Evolutionary conservation across 192 early-diverging fungal genomes (phyloP), one percentile per base, ranked within the genome.

Genomic region (Neocallimastix lanati): DNA sequence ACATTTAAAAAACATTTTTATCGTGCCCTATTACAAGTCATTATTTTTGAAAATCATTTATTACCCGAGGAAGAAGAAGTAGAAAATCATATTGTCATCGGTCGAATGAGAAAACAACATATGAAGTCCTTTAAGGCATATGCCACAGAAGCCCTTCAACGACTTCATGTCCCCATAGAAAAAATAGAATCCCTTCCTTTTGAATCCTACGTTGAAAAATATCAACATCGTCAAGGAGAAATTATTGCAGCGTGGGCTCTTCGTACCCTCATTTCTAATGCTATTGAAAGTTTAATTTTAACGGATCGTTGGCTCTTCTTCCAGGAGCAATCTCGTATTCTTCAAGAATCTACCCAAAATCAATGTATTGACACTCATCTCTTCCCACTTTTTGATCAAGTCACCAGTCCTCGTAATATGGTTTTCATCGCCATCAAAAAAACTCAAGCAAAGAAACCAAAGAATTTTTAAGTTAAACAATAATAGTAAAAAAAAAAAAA

Each of bases 221-320:
- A 86, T 13, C 83, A 83, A 13, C 83, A 83, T 28, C 78, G 83
- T 28, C 37, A 77, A n/a, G 77, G 80, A 21, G 82, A 91, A 80
- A 88, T 97, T 79, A 91, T 93, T 4, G 87, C 91, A 18, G 88
- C 92, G 28, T 97, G 95, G 94, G 93, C 94, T 37, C 83, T 97
- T 38, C 83, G 92, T 38, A 88, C 92, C 1, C 82, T 97, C 83
- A 81, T 95, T 15, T 91, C 90, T 2, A 90, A 91, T 77, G 83
- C 90, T 9, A 86, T 94, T 40, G 95, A 97, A 80, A 89, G 90
- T 76, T 84, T 95, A 82, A 87, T 97, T 38, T 81, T 96, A 18
- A 82, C 92, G 5, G 95, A 97, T 81, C 91, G 94, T 7, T 93
- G 86, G 29, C 79, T 92, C 29, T 92, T 87, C 78, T 79, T 95